Base-by-base conservation (phyloP, 1,284 basidiomycete genomes). In the Moesziomyces parantarcticus region DNA sequence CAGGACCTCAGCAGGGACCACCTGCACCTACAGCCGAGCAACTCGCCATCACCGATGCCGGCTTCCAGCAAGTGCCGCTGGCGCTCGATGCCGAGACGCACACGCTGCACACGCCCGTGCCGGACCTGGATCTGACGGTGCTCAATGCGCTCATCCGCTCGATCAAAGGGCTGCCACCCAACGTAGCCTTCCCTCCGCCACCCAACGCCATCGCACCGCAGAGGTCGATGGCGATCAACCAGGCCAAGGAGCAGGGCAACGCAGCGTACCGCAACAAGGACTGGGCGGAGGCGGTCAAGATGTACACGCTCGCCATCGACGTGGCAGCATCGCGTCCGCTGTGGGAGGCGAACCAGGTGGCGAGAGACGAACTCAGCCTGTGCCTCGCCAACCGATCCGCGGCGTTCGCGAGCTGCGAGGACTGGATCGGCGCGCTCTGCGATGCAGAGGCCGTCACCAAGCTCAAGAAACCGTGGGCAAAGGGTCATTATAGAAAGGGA, bases 401-500 rank as follows among this genome's bases (percentile, higher is more conserved):
- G 0, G 91, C 94, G 1, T 92, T 91, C 84, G 88, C 89, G 51
- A 91, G 92, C 65, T 86, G 88, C 1, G 89, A 89, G 8, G 92
- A 95, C 72, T 90, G 88, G 84, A 87, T 94, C 57, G 89, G 90
- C 48, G 93, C 95, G 2, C 86, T 97, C 8, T 91, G 91, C 22
- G 96, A 99, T 81, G 94, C 95, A 1, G 94, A 98, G 67, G 90
- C 90, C 1, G 94, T 97, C 75, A 91, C 96, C 45, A 85, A 89
- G 71, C 86, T 97, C 57, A 92, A 93, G 83, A 88, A 90, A 60
- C 90, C 90, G 26, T 99, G 96, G 96, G 89, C 91, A 77, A 98
- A 98, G 84, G 96, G 94, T 0, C 93, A 98, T 84, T 97, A 96
- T 87, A 87, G 96, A 71, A 96, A 91, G 77, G 93, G 92, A 3